These are phyloP conservation scores for Linderniella brevidens DNA, from an alignment of 257 asterid genomes.

Conservation along the genomic window DNA sequence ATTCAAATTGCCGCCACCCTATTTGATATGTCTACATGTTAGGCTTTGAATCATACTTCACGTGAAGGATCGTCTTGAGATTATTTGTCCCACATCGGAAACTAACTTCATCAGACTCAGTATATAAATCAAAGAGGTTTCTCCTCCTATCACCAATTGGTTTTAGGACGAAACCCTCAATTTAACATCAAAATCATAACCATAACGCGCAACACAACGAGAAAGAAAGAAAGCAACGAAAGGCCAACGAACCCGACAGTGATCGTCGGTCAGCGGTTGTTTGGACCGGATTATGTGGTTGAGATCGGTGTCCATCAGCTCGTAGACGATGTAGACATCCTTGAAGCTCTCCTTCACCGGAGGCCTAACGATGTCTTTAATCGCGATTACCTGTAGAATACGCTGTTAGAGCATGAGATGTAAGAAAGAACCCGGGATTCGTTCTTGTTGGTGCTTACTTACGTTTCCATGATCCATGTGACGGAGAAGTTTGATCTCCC, in stretches of 20 bases:
- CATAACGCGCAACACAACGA: too few species aligned
- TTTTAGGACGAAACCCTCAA: too few species aligned
- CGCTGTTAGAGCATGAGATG: neutral
- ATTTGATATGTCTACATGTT: too few species aligned
- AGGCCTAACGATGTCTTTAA: slow-evolving; percentile 7
- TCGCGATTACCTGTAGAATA: slow-evolving; percentile 7
- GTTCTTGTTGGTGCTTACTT: neutral
- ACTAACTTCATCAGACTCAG: too few species aligned
- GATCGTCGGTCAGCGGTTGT: slow-evolving; percentile 5
- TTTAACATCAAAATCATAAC: too few species aligned
- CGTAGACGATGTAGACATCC: slow-evolving; percentile 6
- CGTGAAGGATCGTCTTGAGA: too few species aligned
- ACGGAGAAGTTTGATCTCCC: slow-evolving; percentile 8
- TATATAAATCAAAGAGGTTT: too few species aligned
- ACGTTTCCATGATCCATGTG: slow-evolving; percentile 11
- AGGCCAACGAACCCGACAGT: slow-evolving; percentile 8
- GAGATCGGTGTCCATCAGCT: slow-evolving; percentile 8
- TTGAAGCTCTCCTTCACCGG: slow-evolving; percentile 6
- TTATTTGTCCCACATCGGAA: too few species aligned
- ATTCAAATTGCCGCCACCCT: too few species aligned
- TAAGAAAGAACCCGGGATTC: neutral
- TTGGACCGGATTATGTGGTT: slow-evolving; percentile 7
- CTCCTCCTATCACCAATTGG: too few species aligned
- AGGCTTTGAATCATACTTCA: too few species aligned
- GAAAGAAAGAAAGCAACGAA: too few species aligned